phyloP scores from a whole-genome alignment of 371 early-diverging fungal genomes.

The Zopfochytrium polystomum region DNA sequence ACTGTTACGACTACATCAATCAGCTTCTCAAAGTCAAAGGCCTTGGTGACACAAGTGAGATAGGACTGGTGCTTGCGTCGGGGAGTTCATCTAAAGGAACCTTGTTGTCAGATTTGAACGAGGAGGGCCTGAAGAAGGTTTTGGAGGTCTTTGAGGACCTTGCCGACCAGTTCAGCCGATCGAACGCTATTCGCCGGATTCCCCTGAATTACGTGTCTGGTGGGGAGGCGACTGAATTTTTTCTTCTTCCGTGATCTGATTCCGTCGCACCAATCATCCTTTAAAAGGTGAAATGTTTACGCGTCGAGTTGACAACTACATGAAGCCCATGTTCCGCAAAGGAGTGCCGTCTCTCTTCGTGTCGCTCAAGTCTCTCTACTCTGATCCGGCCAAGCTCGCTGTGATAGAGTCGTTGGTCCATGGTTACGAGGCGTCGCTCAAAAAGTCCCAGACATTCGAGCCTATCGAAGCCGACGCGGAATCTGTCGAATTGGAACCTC shows the following conservation, averaged over 20 bases:
- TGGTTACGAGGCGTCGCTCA: conserved; percentile 57
- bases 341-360: conserved; percentile 90
- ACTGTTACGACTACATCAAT: conserved; percentile 67
- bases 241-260: not conserved
- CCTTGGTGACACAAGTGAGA: conserved; percentile 25
- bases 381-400: conserved; percentile 61
- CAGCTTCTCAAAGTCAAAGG: conserved; percentile 60
- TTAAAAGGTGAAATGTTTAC: conserved; percentile 56
- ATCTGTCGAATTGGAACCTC: conserved; percentile 58
- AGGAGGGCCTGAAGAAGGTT: conserved; percentile 38
- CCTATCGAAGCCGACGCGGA: conserved; percentile 24
- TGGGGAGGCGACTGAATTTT: conserved; percentile 28
- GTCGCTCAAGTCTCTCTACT: conserved; percentile 71
- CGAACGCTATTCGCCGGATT: conserved; percentile 71
- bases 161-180: conserved; percentile 69
- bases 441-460: conserved; percentile 29
- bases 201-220: conserved; percentile 74
- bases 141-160: conserved; percentile 60
- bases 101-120: conserved; percentile 28
- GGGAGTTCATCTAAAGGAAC: not conserved
- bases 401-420: conserved; percentile 64
- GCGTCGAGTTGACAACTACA: conserved; percentile 56
- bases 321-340: conserved; percentile 74
- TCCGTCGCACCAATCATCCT: not conserved
- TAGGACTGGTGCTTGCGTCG: conserved; percentile 3